phyloP scores from a whole-genome alignment of 768 basidiomycete species.

The Leccinum obscurum region DNA sequence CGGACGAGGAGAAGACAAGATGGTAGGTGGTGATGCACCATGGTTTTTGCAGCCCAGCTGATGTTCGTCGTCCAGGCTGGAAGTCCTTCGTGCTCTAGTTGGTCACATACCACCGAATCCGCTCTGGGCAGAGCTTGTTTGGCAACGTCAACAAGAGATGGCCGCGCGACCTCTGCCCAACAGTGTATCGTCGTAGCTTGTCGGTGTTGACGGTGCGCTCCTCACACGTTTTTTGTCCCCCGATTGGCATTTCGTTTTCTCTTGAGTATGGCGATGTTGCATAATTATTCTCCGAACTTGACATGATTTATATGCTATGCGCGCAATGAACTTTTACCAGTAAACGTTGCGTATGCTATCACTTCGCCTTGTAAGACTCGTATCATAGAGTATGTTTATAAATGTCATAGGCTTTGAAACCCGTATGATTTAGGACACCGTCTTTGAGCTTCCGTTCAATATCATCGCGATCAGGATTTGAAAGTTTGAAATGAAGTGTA shows the following conservation, averaged over 20 bases:
- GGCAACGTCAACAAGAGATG: constrained; percentile 71
- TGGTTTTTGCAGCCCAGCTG: neutral
- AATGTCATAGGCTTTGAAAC: constrained; percentile 16
- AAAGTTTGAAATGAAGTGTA: neutral
- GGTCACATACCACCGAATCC: constrained; percentile 91
- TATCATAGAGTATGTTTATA: constrained; percentile 16
- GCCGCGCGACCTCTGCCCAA: constrained; percentile 16
- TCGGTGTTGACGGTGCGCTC: neutral
- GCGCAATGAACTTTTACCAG: constrained; percentile 2
- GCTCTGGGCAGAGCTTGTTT: constrained; percentile 88
- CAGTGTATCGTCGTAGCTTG: constrained; percentile 1
- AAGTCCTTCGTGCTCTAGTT: constrained; percentile 79
- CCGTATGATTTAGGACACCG: neutral
- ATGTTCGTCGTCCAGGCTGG: constrained; percentile 57
- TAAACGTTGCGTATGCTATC: constrained; percentile 16
- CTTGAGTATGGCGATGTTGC: neutral
- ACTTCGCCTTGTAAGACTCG: constrained; percentile 23
- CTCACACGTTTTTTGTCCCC: constrained; percentile 8
- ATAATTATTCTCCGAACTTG: constrained; percentile 5
- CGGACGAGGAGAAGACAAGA: constrained; percentile 79
- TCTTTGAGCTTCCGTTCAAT: neutral
- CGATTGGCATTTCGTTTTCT: constrained; percentile 13
- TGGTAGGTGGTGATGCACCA: constrained; percentile 60
- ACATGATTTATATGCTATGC: constrained; percentile 18
- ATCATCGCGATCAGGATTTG: neutral